A percentile compares a stretch with the other conserved stretches of the same genome.
These are phyloP conservation scores for Mycena haematopus DNA, from an alignment of 768 basidiomycete genomes.

Conservation along the genomic window DNA sequence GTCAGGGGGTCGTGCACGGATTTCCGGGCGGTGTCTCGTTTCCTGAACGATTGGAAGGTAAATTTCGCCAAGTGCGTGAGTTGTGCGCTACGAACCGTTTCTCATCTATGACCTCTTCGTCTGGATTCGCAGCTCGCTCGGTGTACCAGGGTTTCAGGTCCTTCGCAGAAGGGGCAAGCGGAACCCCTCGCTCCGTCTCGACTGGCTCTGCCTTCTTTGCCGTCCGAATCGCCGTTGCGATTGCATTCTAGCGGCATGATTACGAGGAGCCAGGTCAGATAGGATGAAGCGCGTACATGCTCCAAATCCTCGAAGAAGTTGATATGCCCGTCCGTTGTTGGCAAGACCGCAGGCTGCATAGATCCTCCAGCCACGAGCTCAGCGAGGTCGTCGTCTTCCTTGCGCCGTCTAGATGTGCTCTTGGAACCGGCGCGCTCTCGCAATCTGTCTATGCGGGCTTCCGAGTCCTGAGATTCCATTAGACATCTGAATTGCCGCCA, in stretches of 20 bases:
- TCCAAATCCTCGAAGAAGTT: conserved; percentile 88
- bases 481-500: conserved; percentile 38
- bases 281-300: conserved; percentile 48
- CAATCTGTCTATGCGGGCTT: conserved; percentile 73
- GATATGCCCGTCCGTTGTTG: conserved; percentile 71
- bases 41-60: too few relatives aligned
- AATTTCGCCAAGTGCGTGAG: too few relatives aligned
- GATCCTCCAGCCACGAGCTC: conserved; percentile 32
- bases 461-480: too few relatives aligned
- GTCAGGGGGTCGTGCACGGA: conserved; percentile 74
- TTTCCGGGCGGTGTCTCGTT: conserved; percentile 69
- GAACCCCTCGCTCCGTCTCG: conserved; percentile 73
- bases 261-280: background rate
- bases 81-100: too few relatives aligned
- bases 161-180: conserved; percentile 75
- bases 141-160: conserved; percentile 88
- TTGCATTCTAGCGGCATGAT: conserved; percentile 47
- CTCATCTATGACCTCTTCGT: conserved; percentile 43
- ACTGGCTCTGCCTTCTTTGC: conserved; percentile 53
- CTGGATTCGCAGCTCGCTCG: conserved; percentile 35
- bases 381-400: conserved; percentile 44
- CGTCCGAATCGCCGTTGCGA: conserved; percentile 52
- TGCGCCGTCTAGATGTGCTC: conserved; percentile 45
- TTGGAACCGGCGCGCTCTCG: conserved; percentile 65
- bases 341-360: conserved; percentile 43